Evolutionary conservation across 768 basidiomycete species (phyloP), one percentile per base, ranked within the genome.

Genomic region (Trametes maxima): DNA sequence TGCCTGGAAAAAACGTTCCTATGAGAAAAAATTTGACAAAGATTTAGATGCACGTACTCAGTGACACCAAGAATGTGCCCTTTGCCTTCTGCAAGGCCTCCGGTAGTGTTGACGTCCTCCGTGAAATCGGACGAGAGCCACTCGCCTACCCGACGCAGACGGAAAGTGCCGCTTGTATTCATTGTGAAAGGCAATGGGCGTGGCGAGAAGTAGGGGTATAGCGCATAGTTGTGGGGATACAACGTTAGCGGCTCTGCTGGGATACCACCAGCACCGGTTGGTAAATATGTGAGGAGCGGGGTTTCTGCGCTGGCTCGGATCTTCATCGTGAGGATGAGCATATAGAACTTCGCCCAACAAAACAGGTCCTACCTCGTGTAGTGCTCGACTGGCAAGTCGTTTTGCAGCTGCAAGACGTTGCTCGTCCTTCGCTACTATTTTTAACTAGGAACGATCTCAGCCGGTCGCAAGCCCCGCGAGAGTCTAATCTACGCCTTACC

Each of bases 121-220:
- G 62, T 67, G 33, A 69, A 62, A 50, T 71, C 65, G 17, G 70
- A 61, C 37, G 76, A 74, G 39, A 87, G 77, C 85, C 84, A 89
- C 66, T 88, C 82, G 13, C 80, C 81, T 14, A 90, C 82, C 50
- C 82, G 79, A 48, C 89, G 81, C 47, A 88, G 69, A 50, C 90
- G 80, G 68, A 88, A 89, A 25, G 79, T 73, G 59, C 76, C 74
- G 40, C 75, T 74, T 11, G 76, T 62, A 21, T 73, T 74, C 65
- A 79, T 74, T 40, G 75, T 80, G 79, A 83, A 85, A 7, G 81
- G 79, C 39, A 82, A 70, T 11, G 80, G 68, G 16, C 77, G 81
- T 12, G 82, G 75, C 1, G 83, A 74, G 6, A 82, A 65, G 67
- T 89, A 89, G 0, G 90, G 90, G 70, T 85, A 92, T 40, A 89